phyloP scores from a whole-genome alignment of 2,329 filamentous ascomycete genomes.

The Epichloe scottii region DNA sequence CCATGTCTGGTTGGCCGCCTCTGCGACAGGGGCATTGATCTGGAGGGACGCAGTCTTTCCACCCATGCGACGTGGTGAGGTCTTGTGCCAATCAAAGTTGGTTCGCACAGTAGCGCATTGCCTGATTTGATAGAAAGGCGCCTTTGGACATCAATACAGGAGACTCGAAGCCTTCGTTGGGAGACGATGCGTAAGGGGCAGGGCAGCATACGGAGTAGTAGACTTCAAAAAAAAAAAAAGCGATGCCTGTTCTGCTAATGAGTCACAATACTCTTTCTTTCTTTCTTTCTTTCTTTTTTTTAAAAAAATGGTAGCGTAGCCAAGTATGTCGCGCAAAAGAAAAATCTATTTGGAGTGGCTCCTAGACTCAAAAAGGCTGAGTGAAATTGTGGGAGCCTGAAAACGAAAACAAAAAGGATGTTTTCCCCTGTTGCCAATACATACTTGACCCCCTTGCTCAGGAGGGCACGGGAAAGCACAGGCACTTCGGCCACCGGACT shows the following conservation, averaged over 20 bases:
- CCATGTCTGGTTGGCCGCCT: neutral
- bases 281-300: too few relatives aligned
- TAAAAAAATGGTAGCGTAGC: neutral
- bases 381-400: too few relatives aligned
- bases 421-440: too few relatives aligned
- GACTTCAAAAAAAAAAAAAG: neutral
- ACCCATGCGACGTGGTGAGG: slow-evolving; percentile 5
- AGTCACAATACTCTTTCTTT: slow-evolving; percentile 3
- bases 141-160: slow-evolving; percentile 16
- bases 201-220: neutral
- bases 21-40: neutral
- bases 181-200: slow-evolving; percentile 8
- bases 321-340: too few relatives aligned
- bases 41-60: neutral
- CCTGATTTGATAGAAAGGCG: slow-evolving; percentile 10
- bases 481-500: neutral
- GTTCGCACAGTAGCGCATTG: slow-evolving; percentile 1
- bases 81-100: slow-evolving; percentile 9
- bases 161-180: slow-evolving; percentile 9
- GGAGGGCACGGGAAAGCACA: neutral
- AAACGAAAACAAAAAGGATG: too few relatives aligned
- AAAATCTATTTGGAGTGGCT: too few relatives aligned
- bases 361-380: too few relatives aligned
- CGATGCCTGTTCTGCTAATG: slow-evolving; percentile 1
- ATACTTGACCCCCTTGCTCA: neutral